Conservation (phyloP, 2,329 filamentous ascomycete genomes). For the Apiospora saccharicola region DNA sequence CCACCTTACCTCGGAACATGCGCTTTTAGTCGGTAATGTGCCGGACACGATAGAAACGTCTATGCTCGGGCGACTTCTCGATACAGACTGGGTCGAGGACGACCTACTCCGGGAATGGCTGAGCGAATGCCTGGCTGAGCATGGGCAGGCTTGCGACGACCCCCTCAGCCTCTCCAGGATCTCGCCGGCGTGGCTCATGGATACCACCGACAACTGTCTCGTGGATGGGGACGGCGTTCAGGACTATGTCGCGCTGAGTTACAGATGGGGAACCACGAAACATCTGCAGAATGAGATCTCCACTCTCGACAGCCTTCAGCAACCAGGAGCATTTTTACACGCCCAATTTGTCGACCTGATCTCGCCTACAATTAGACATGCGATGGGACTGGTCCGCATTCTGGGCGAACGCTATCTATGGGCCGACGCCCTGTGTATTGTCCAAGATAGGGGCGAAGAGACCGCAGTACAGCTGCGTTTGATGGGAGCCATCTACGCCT, state of each 20-base stretch:
- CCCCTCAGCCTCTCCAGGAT: neutral
- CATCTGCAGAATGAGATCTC: neutral
- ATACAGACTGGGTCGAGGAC: constrained; percentile 23
- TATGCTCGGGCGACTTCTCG: neutral
- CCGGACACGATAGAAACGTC: neutral
- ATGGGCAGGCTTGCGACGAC: neutral
- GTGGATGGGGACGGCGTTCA: neutral
- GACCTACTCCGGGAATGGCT: constrained; percentile 1
- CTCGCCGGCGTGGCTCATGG: neutral
- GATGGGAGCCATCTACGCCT: constrained; percentile 26
- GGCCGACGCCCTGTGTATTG: constrained; percentile 24
- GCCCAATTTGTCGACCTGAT: neutral
- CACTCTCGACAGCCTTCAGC: neutral
- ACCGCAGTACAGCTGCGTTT: neutral
- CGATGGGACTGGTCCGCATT: neutral
- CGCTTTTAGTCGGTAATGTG: neutral
- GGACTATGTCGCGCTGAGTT: neutral
- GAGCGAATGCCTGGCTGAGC: constrained; percentile 9
- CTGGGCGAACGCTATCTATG: constrained; percentile 24
- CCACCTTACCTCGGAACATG: neutral
- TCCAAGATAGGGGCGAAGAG: constrained; percentile 7
- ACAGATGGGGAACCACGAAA: neutral
- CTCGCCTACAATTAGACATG: neutral
- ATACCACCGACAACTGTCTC: neutral
- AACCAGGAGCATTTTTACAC: neutral